Conservation (phyloP, 768 basidiomycete species). For the Lyophyllum shimeji region DNA sequence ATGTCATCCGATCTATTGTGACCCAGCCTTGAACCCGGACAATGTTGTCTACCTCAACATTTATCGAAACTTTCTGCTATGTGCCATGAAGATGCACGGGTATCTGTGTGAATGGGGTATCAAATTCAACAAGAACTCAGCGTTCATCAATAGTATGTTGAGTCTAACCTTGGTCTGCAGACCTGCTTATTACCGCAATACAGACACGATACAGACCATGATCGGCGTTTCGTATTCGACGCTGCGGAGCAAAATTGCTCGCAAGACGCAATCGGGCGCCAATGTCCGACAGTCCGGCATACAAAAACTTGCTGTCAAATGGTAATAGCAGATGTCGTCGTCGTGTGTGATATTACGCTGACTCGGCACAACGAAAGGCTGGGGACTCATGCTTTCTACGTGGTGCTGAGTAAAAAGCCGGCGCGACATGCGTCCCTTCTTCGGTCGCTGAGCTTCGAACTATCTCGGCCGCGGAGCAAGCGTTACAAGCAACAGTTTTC, state of each 20-base stretch:
- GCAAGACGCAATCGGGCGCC: conserved; percentile 36
- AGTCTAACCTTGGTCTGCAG: not conserved
- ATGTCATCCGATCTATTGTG: conserved; percentile 79
- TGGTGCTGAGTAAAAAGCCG: conserved; percentile 56
- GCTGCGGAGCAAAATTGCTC: conserved; percentile 44
- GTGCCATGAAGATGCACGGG: conserved; percentile 83
- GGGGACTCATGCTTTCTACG: conserved; percentile 75
- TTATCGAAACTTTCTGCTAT: conserved; percentile 81
- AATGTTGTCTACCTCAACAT: conserved; percentile 74
- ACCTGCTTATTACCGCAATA: not conserved
- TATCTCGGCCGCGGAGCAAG: conserved; percentile 45
- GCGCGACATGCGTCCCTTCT: conserved; percentile 48
- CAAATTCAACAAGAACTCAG: conserved; percentile 37
- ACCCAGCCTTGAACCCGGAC: conserved; percentile 64
- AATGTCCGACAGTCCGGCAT: conserved; percentile 39
- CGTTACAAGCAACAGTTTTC: conserved; percentile 45
- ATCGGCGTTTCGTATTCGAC: conserved; percentile 56
- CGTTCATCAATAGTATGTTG: conserved; percentile 56
- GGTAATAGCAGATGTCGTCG: conserved; percentile 41
- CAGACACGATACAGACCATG: conserved; percentile 64
- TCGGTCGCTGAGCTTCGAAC: conserved; percentile 47
- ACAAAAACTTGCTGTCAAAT: conserved; percentile 52
- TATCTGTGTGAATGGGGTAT: conserved; percentile 70
- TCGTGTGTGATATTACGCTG: conserved; percentile 1
- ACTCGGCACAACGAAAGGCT: conserved; percentile 51